A percentile compares a stretch with the other conserved stretches of the same genome.
phyloP scores from a whole-genome alignment of 2,329 filamentous ascomycete genomes.

The Sporothrix sp. region DNA sequence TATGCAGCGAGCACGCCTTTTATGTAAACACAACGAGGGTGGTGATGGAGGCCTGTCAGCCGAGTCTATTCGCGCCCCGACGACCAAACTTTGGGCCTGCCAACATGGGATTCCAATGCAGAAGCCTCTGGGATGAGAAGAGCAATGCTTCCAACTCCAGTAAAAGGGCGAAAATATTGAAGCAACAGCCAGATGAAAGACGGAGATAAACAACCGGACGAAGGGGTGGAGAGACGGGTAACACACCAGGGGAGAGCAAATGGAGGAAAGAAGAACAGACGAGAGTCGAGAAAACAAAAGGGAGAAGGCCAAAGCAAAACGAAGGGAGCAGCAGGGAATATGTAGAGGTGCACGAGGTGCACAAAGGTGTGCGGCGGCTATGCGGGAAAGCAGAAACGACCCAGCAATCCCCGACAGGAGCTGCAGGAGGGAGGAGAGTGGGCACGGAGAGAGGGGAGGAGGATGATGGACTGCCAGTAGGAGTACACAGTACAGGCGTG shows the following conservation, averaged over 20 bases:
- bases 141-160: neutral
- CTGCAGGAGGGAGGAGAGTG: neutral
- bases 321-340: constrained; percentile 4
- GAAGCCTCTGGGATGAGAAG: neutral
- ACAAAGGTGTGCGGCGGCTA: constrained; percentile 13
- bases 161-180: neutral
- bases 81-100: no score
- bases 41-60: neutral
- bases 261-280: neutral
- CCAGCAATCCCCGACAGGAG: neutral
- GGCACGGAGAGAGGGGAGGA: neutral
- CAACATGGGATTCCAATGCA: no score
- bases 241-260: neutral
- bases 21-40: neutral
- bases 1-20: neutral
- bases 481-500: no score
- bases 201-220: neutral
- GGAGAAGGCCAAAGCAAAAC: neutral
- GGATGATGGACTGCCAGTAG: no score
- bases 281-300: neutral
- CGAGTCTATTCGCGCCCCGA: neutral
- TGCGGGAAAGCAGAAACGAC: neutral
- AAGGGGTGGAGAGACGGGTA: neutral
- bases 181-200: no score
- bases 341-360: constrained; percentile 1